Evolutionary conservation across 495 filamentous ascomycete genomes (phyloP), one percentile per base, ranked within the genome.

Genomic region (Xylaria sp.): DNA sequence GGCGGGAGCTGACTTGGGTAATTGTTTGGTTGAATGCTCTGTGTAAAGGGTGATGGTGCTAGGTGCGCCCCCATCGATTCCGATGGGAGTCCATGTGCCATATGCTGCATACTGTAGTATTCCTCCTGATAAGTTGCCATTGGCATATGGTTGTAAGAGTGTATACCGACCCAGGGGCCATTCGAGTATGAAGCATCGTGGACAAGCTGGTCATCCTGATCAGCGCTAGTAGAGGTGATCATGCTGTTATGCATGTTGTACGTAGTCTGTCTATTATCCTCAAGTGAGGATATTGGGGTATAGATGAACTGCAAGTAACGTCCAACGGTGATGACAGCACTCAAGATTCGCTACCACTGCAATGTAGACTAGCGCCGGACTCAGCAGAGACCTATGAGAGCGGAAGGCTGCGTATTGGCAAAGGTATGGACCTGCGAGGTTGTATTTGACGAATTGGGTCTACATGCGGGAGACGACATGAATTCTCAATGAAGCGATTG

Each of bases 171-270:
- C 84, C 84, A 85, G 72, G 71, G 79, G 53, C 82, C 80, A 76
- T 77, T 79, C 48, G 76, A 73, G 68, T 80, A 79, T 67, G 73
- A 74, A 76, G 79, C 82, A 73, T 85, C 83, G 57, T 82, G 84
- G 65, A 83, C 77, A 68, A 84, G 63, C 74, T 84, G 82, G 76
- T 77, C 80, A 76, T 85, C 84, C 73, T 83, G 84, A 75, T 82
- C 83, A 78, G 85, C 81, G 74, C 79, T 82, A 70, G 79, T 80
- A 70, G 83, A 80, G 73, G 80, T 79, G 73, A 82, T 80, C 75
- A 85, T 82, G 68, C 81, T 81, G 77, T 85, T 85, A 77, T 85
- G 82, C 84, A 86, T 86, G 70, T 74, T 83, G 77, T 44, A 62
- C 33, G 69, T 50, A 48, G 26, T 58, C 61, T 14, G 48, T 29